Percentiles rank a stretch among this genome's conserved stretches.
Conservation (phyloP, 345 rosid genomes). For the Sisymbrium irio region DNA sequence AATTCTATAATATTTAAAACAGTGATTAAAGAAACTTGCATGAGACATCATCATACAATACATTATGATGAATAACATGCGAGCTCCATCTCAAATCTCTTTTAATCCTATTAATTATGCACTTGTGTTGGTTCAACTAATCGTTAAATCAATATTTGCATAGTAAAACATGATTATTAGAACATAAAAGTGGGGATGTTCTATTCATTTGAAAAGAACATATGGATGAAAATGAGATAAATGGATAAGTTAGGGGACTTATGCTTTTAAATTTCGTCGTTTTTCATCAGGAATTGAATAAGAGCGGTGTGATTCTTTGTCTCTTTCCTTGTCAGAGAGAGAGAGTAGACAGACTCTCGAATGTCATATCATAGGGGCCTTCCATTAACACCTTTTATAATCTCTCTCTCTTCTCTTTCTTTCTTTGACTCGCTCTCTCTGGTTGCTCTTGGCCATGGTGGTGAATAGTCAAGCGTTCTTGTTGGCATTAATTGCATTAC, state of each 20-base stretch:
- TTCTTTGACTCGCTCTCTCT: not conserved
- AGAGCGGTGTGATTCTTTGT: conserved; percentile 1
- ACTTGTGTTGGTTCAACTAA: conserved; percentile 2
- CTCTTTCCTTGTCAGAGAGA: conserved; percentile 30
- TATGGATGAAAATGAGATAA: not conserved
- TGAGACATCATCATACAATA: conserved; percentile 9
- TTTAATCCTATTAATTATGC: not conserved
- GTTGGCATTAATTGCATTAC: conserved; percentile 49
- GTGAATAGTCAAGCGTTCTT: conserved; percentile 35
- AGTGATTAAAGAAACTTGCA: not conserved
- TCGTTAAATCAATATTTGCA: not conserved
- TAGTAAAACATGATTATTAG: not conserved
- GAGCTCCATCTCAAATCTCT: not conserved
- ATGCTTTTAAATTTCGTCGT: not conserved
- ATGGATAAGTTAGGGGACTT: not conserved
- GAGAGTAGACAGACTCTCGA: conserved; percentile 32
- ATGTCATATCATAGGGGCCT: conserved; percentile 30
- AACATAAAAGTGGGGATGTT: not conserved
- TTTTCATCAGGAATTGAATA: conserved; percentile 29
- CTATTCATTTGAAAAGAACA: not conserved
- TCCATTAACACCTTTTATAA: conserved; percentile 26
- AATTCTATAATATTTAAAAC: no score
- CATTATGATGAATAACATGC: conserved; percentile 6
- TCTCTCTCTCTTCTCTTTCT: conserved; percentile 15
- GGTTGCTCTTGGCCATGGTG: conserved; percentile 45